These are phyloP conservation scores for Raffaelea arxii DNA, from an alignment of 2,329 filamentous ascomycete genomes.

Conservation along the genomic window DNA sequence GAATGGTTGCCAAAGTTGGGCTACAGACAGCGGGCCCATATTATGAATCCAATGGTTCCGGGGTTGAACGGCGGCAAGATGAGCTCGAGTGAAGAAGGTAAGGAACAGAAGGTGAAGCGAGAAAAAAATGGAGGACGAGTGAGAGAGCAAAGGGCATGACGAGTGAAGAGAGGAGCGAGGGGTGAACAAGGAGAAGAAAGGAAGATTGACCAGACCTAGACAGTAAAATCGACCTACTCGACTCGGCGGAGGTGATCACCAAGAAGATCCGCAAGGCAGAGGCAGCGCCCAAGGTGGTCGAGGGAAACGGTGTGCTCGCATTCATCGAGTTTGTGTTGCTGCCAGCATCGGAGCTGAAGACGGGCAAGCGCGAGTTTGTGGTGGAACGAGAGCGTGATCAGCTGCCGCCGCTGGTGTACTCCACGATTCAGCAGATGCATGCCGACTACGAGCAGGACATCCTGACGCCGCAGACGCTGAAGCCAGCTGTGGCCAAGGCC, in stretches of 20 bases:
- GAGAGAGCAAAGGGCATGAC: too few species aligned
- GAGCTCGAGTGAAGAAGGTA: conserved; percentile 62
- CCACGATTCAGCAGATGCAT: conserved; percentile 62
- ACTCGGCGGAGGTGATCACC: conserved; percentile 60
- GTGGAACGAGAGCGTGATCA: conserved; percentile 57
- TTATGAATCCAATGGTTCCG: conserved; percentile 66
- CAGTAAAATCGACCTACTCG: conserved; percentile 90
- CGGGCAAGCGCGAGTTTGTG: conserved; percentile 52
- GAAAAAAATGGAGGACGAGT: too few species aligned
- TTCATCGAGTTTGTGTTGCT: conserved; percentile 85
- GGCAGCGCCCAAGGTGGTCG: conserved; percentile 63
- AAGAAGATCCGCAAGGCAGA: conserved; percentile 84
- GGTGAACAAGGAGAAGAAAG: too few species aligned
- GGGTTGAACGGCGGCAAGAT: conserved; percentile 82
- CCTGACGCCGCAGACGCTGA: conserved; percentile 77
- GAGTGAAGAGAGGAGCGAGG: too few species aligned
- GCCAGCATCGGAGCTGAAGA: conserved; percentile 59
- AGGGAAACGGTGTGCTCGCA: conserved; percentile 78
- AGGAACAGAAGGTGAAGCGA: too few species aligned
- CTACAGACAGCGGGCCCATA: conserved; percentile 57
- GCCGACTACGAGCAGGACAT: conserved; percentile 73
- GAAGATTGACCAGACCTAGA: too few species aligned
- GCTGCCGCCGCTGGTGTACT: conserved; percentile 68
- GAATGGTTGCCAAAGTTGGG: conserved; percentile 80
- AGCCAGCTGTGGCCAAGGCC: conserved; percentile 68